These are phyloP conservation scores for Agaricus subrufescens DNA, from an alignment of 768 basidiomycete species.

Conservation along the genomic window DNA sequence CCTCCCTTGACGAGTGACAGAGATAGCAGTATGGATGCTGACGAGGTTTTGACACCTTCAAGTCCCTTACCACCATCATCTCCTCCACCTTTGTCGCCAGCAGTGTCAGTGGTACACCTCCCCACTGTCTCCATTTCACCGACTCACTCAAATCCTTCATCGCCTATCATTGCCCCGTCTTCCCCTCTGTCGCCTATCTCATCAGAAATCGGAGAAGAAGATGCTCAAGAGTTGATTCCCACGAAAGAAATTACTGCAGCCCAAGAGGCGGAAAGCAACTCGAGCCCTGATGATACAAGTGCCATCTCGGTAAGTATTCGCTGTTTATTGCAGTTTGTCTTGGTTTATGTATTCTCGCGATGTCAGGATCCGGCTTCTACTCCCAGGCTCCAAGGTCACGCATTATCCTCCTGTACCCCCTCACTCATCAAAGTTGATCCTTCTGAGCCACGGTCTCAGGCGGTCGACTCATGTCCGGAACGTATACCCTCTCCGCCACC, in stretches of 20 bases:
- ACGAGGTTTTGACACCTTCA: conserved; percentile 20
- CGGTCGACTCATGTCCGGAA: neutral
- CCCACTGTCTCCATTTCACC: conserved; percentile 32
- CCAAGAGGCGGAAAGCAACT: neutral
- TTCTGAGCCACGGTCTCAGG: neutral
- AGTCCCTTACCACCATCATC: conserved; percentile 39
- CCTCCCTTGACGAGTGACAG: conserved; percentile 28
- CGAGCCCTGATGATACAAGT: neutral
- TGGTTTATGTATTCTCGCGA: neutral
- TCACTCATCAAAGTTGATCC: neutral
- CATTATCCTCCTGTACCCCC: neutral
- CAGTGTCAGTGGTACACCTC: conserved; percentile 30
- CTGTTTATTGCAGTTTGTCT: neutral
- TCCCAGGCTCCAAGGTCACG: conserved; percentile 4
- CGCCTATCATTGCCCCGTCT: conserved; percentile 15
- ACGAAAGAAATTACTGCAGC: neutral
- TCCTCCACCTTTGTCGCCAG: conserved; percentile 38
- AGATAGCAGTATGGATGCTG: conserved; percentile 26
- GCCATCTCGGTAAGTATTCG: neutral
- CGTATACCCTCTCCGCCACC: neutral
- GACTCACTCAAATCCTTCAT: conserved; percentile 15
- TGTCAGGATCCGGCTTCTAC: conserved; percentile 5
- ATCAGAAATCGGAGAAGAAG: conserved; percentile 13
- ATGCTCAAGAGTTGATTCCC: neutral
- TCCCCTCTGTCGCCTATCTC: conserved; percentile 17